phyloP scores from a whole-genome alignment of 2,329 filamentous ascomycete genomes.

The Penicillium sclerotigenum region DNA sequence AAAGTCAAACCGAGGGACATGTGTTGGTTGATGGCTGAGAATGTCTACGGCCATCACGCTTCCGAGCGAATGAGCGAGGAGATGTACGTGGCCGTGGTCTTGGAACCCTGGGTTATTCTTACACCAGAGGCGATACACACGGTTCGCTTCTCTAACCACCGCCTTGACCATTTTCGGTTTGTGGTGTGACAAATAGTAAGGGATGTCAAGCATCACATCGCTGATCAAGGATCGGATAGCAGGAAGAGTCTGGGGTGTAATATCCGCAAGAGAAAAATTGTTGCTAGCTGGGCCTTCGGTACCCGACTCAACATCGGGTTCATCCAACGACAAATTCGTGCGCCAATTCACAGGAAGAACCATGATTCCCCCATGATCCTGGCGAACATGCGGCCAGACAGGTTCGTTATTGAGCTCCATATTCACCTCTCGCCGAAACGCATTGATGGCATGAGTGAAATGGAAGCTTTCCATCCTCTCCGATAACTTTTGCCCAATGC shows the following conservation, averaged over 20 bases:
- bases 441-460: conserved; percentile 94
- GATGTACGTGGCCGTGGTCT: conserved; percentile 76
- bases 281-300: conserved; percentile 57
- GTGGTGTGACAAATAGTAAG: conserved; percentile 95
- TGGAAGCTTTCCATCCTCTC: conserved; percentile 94
- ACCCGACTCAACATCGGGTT: conserved; percentile 59
- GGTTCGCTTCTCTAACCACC: conserved; percentile 84
- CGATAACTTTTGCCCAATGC: conserved; percentile 93
- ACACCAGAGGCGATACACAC: conserved; percentile 95
- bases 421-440: conserved; percentile 81
- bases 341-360: conserved; percentile 94
- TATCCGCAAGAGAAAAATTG: conserved; percentile 73
- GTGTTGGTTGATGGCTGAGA: conserved; percentile 81
- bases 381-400: conserved; percentile 71
- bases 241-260: conserved; percentile 85
- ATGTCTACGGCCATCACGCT: conserved; percentile 94
- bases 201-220: conserved; percentile 97
- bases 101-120: conserved; percentile 85
- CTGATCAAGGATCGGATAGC: conserved; percentile 91
- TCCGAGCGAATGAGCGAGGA: conserved; percentile 90
- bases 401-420: conserved; percentile 71
- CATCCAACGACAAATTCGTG: conserved; percentile 80
- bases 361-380: conserved; percentile 86
- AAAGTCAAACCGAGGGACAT: conserved; percentile 52
- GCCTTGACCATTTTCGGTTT: conserved; percentile 93